phyloP scores from a whole-genome alignment of 257 asterid species.

The Capsicum baccatum region DNA sequence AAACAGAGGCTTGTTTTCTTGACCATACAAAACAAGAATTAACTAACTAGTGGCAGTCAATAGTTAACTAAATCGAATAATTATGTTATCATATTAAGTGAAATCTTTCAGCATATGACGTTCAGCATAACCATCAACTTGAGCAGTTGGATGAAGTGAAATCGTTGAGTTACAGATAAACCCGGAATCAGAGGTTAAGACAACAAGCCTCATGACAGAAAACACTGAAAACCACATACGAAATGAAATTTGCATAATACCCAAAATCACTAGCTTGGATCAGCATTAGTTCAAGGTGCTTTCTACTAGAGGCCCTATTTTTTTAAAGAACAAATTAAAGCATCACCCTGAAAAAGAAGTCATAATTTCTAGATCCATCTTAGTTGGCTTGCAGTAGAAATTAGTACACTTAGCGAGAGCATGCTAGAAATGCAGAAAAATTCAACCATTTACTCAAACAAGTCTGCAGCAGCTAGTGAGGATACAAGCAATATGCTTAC shows the following conservation, averaged over 20 bases:
- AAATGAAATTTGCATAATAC: neutral
- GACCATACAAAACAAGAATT: neutral
- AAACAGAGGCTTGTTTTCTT: slow-evolving; percentile 14
- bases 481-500: too few species aligned
- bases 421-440: too few species aligned
- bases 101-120: neutral
- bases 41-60: neutral
- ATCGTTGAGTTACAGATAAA: neutral
- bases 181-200: neutral
- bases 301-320: neutral
- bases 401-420: too few species aligned
- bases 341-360: neutral
- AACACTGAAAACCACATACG: neutral
- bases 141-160: neutral
- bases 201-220: neutral
- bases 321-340: slow-evolving; percentile 18
- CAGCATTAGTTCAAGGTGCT: slow-evolving; percentile 2
- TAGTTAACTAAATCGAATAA: neutral
- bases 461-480: too few species aligned
- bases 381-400: too few species aligned
- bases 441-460: too few species aligned
- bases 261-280: slow-evolving; percentile 18
- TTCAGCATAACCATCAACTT: neutral
- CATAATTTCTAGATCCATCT: too few species aligned
- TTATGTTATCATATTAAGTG: neutral